A percentile compares a stretch with the other conserved stretches of the same genome.
phyloP scores from a whole-genome alignment of 1,139 yeast genomes.

The Waltiozyma sp. region DNA sequence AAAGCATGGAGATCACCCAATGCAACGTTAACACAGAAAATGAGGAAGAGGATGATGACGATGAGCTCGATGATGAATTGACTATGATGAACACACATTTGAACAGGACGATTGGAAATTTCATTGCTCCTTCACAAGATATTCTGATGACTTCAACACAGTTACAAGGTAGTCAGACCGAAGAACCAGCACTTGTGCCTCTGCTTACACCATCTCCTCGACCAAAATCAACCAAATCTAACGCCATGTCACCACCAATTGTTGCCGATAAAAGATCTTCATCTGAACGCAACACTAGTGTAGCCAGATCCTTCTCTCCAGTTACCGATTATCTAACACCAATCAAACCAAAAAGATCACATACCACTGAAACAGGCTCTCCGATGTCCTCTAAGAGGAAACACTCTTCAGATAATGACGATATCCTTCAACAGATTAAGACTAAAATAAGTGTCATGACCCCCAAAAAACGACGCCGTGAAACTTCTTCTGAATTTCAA shows the following conservation, averaged over 20 bases:
- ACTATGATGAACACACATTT: background rate
- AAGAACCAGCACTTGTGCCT: too few species aligned
- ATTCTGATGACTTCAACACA: background rate
- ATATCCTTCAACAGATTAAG: conserved; percentile 9
- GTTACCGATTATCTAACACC: conserved; percentile 9
- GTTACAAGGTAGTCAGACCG: too few species aligned
- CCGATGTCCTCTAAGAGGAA: conserved; percentile 18
- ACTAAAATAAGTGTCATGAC: conserved; percentile 15
- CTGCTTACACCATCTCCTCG: background rate
- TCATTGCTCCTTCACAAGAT: background rate
- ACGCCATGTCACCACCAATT: too few species aligned
- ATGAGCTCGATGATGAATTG: conserved; percentile 2
- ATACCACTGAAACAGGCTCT: conserved; percentile 18
- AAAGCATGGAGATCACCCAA: background rate
- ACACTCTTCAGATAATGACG: conserved; percentile 5
- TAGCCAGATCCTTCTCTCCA: background rate
- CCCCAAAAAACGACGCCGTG: conserved; percentile 14
- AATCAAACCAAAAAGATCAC: conserved; percentile 14
- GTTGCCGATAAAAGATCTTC: background rate
- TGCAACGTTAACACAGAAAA: background rate
- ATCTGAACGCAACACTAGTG: background rate
- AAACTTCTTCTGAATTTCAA: conserved; percentile 6
- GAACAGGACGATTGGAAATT: background rate
- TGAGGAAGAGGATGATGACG: background rate
- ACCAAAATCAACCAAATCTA: background rate